Conservation (phyloP, 2,329 filamentous ascomycete species). For the Magnaporthiopsis poae region DNA sequence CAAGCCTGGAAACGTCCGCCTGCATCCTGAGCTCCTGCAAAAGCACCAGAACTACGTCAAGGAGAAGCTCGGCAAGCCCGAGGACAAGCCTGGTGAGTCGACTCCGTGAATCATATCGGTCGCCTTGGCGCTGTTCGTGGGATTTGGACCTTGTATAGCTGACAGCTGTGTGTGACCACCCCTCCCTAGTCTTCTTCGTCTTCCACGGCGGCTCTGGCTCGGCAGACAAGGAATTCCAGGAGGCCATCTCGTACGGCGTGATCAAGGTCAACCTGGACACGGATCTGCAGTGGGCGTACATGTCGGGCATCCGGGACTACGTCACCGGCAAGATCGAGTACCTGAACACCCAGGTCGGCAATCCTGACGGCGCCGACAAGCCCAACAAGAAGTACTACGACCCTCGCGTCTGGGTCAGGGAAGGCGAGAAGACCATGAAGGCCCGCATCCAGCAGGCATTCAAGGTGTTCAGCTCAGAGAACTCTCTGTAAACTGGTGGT, state of each 20-base stretch:
- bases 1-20: slow-evolving; percentile 81
- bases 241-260: slow-evolving; percentile 85
- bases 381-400: slow-evolving; percentile 97
- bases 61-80: slow-evolving; percentile 78
- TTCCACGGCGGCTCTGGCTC: slow-evolving; percentile 98
- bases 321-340: slow-evolving; percentile 92
- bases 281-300: slow-evolving; percentile 92
- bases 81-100: slow-evolving; percentile 11
- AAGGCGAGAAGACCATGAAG: slow-evolving; percentile 95
- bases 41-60: slow-evolving; percentile 94
- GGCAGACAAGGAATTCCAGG: slow-evolving; percentile 77
- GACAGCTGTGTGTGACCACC: not conserved
- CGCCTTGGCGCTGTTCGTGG: not conserved
- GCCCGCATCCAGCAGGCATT: slow-evolving; percentile 71
- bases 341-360: slow-evolving; percentile 75
- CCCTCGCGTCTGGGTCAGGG: slow-evolving; percentile 67
- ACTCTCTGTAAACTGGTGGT: slow-evolving; percentile 56
- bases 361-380: slow-evolving; percentile 87
- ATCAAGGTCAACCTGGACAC: slow-evolving; percentile 99
- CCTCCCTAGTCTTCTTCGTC: slow-evolving; percentile 72
- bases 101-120: not conserved
- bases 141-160: not conserved
- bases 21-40: slow-evolving; percentile 87
- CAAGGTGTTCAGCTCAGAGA: slow-evolving; percentile 80
- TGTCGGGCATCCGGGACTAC: slow-evolving; percentile 87